Percentiles rank a stretch among this genome's conserved stretches.
phyloP scores from a whole-genome alignment of 345 rosid genomes.

The Toxicodendron radicans region DNA sequence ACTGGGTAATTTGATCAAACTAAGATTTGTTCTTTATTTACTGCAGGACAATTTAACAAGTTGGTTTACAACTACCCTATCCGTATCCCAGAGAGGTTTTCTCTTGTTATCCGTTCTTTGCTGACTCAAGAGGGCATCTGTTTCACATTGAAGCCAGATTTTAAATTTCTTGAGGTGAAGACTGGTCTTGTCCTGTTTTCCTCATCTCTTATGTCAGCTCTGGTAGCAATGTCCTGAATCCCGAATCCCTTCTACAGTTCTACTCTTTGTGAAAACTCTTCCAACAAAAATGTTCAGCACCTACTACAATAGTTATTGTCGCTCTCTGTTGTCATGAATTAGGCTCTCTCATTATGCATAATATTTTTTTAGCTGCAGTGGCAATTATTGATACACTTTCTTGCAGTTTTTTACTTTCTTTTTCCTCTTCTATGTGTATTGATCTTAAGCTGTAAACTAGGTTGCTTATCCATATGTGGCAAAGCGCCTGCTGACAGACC shows the following conservation, averaged over 20 bases:
- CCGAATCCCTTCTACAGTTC: too few relatives aligned
- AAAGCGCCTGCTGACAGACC: slow-evolving; percentile 93
- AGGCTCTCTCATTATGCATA: background rate
- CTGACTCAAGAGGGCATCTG: slow-evolving; percentile 97
- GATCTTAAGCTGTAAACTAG: slow-evolving; percentile 37
- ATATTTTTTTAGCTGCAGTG: background rate
- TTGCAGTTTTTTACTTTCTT: background rate
- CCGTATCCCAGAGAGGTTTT: slow-evolving; percentile 96
- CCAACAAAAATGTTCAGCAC: background rate
- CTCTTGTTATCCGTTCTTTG: slow-evolving; percentile 92
- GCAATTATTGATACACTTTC: background rate
- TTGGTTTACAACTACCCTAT: slow-evolving; percentile 91
- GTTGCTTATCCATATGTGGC: slow-evolving; percentile 99
- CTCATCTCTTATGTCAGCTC: background rate
- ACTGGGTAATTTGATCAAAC: background rate
- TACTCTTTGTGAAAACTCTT: background rate
- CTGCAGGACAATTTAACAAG: slow-evolving; percentile 84
- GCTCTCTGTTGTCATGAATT: background rate
- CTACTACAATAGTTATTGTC: background rate
- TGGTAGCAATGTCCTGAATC: background rate
- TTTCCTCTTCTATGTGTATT: slow-evolving; percentile 8
- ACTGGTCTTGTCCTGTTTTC: slow-evolving; percentile 2
- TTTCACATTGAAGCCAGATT: slow-evolving; percentile 89
- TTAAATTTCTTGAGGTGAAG: slow-evolving; percentile 96
- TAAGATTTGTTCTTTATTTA: slow-evolving; percentile 18